A percentile compares a stretch with the other conserved stretches of the same genome.
phyloP scores from a whole-genome alignment of 2,329 filamentous ascomycete species.

The Aureobasidium sp. region DNA sequence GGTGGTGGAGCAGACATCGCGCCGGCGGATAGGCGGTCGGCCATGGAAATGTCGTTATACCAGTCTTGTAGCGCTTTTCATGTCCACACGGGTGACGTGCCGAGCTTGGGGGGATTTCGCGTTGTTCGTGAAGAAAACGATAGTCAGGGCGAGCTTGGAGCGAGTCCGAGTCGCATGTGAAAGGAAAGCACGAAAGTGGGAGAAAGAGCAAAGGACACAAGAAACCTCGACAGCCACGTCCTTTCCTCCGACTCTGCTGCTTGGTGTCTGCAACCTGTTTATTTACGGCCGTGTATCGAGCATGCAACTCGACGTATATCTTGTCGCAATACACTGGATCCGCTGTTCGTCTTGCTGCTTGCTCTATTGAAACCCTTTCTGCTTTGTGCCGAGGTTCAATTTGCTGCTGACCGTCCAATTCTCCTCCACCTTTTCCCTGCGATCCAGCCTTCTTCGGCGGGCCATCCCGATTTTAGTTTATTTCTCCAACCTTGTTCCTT shows the following conservation, averaged over 20 bases:
- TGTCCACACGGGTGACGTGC: not conserved
- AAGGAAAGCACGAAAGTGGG: constrained; percentile 10
- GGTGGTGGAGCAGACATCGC: constrained; percentile 17
- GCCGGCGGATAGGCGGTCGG: constrained; percentile 16
- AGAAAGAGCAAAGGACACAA: not conserved
- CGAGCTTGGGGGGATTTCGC: not conserved
- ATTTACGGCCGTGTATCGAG: not conserved
- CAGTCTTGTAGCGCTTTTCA: not conserved
- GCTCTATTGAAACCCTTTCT: not conserved
- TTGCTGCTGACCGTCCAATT: not conserved
- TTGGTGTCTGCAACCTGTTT: not conserved
- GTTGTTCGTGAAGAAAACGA: not conserved
- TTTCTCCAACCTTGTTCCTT: not conserved
- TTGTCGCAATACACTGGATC: not conserved
- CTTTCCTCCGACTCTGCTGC: not conserved
- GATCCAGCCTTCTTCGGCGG: not conserved
- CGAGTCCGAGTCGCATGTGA: constrained; percentile 12
- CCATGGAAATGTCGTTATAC: constrained; percentile 10
- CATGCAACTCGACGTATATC: not conserved
- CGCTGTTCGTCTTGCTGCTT: not conserved
- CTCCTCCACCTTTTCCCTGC: not conserved
- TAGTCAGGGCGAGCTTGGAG: not conserved
- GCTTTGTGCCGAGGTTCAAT: constrained; percentile 2
- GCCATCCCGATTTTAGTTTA: not conserved
- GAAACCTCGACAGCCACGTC: not conserved